Conservation (phyloP, 176 grass and related monocot species). For the Oryza officinalis region DNA sequence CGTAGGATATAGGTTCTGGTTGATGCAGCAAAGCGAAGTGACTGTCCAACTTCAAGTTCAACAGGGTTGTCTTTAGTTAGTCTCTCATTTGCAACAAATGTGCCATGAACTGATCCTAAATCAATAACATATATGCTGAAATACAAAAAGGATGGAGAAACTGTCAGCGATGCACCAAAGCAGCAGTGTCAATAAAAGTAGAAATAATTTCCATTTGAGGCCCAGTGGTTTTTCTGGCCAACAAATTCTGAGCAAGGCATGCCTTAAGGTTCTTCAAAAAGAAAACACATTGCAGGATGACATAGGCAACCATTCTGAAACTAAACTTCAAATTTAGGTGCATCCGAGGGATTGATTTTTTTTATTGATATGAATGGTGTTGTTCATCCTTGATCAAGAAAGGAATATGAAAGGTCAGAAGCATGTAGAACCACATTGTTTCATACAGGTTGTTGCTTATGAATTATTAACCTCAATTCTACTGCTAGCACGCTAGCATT, state of each 20-base stretch:
- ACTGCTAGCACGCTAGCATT: not conserved
- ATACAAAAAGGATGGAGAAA: not conserved
- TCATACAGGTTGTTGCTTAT: not conserved
- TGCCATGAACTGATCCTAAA: constrained; percentile 94
- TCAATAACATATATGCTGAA: constrained; percentile 92
- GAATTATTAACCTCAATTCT: not conserved
- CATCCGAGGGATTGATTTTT: not conserved
- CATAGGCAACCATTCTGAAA: not conserved
- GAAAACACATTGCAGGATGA: not conserved
- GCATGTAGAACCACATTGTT: constrained; percentile 2
- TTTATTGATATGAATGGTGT: not conserved
- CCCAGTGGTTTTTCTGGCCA: constrained; percentile 3
- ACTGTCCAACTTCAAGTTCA: constrained; percentile 96
- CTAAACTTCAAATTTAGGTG: not conserved
- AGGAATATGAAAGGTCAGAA: not conserved
- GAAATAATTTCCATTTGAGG: not conserved
- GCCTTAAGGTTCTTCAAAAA: constrained; percentile 14
- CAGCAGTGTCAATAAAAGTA: constrained; percentile 23
- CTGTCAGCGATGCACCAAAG: constrained; percentile 20
- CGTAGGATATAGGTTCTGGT: constrained; percentile 80
- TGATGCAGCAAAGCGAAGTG: constrained; percentile 89
- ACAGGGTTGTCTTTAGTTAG: constrained; percentile 82
- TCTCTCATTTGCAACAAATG: constrained; percentile 97
- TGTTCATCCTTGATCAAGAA: not conserved
- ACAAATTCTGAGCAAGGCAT: constrained; percentile 15